phyloP scores from a whole-genome alignment of 306 rosid genomes.

The Quercus cerris region DNA sequence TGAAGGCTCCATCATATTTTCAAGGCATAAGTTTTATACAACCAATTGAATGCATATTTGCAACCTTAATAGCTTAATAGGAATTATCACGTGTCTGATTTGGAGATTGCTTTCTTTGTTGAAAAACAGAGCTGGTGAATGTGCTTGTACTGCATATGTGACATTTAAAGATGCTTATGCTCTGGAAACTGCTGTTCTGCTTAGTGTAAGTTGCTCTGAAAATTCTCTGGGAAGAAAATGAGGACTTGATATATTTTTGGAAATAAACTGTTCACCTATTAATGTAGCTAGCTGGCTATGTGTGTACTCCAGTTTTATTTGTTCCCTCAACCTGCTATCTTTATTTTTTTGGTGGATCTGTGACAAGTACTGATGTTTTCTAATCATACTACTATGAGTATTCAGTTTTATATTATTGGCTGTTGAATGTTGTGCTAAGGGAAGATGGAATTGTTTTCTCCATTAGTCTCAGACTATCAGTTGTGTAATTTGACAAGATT shows the following conservation, averaged over 20 bases:
- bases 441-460: neutral
- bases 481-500: neutral
- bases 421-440: neutral
- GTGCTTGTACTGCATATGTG: conserved; percentile 71
- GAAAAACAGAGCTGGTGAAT: conserved; percentile 56
- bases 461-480: neutral
- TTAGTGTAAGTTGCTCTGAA: conserved; percentile 55
- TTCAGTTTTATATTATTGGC: neutral
- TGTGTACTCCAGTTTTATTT: neutral
- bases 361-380: neutral
- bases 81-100: conserved; percentile 19
- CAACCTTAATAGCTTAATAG: neutral
- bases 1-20: conserved; percentile 1
- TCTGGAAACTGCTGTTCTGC: conserved; percentile 80
- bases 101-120: conserved; percentile 15
- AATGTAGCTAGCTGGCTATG: neutral
- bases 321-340: neutral
- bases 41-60: neutral
- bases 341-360: neutral
- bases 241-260: neutral
- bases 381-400: neutral
- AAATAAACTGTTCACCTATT: neutral
- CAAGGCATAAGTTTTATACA: conserved; percentile 5
- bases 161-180: conserved; percentile 86
- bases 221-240: neutral